A percentile compares a stretch with the other conserved stretches of the same genome.
Conservation (phyloP, 129 eudicot species). For the Flaveria bidentis region DNA sequence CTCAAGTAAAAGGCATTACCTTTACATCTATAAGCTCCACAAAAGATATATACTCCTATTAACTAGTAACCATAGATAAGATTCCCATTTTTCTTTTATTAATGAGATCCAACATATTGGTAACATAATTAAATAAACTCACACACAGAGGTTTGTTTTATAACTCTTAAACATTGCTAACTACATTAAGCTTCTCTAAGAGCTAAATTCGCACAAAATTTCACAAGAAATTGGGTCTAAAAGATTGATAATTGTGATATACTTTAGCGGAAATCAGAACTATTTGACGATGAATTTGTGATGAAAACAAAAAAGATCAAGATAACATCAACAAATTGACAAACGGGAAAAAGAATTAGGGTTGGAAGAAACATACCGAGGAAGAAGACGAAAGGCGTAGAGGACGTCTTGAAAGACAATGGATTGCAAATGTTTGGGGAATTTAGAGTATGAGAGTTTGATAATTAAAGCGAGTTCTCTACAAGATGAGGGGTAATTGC, state of each 20-base stretch:
- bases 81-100: not conserved
- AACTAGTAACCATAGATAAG: not conserved
- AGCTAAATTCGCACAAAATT: not conserved
- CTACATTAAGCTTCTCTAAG: not conserved
- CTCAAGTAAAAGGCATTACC: not conserved
- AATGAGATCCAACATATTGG: not conserved
- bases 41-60: not conserved
- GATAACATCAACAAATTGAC: not conserved
- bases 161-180: not conserved
- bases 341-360: not conserved
- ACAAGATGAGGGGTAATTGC: constrained; percentile 55
- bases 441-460: constrained; percentile 46
- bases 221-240: not conserved
- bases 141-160: not conserved
- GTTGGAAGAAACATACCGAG: constrained; percentile 44
- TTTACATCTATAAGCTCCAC: not conserved
- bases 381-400: constrained; percentile 70
- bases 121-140: not conserved
- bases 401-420: constrained; percentile 60
- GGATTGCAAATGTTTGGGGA: constrained; percentile 64
- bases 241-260: no score
- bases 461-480: constrained; percentile 58
- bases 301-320: not conserved
- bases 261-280: not conserved
- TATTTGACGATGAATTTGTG: not conserved